These are phyloP conservation scores for Phylloboletellus chloephorus DNA, from an alignment of 1,284 basidiomycete genomes.

Conservation along the genomic window DNA sequence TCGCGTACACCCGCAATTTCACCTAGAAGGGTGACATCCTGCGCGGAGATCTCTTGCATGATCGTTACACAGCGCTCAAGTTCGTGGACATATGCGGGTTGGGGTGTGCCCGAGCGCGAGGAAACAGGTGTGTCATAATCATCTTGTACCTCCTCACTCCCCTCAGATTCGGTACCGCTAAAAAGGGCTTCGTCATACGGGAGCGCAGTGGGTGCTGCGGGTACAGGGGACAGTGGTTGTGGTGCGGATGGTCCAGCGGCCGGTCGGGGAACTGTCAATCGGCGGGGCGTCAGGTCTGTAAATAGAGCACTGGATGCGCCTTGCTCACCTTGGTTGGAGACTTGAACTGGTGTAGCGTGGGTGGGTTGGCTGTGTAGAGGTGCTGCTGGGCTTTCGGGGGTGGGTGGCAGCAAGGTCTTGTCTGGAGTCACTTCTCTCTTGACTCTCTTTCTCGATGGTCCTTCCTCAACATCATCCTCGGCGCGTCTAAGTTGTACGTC, in stretches of 20 bases:
- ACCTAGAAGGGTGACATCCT: constrained; percentile 16
- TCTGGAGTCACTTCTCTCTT: constrained; percentile 4
- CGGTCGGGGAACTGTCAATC: constrained; percentile 1
- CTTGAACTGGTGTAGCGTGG: neutral
- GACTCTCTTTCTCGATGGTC: constrained; percentile 14
- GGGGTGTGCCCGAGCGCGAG: constrained; percentile 22
- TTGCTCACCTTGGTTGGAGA: constrained; percentile 8
- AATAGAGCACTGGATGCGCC: neutral
- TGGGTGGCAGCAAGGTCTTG: neutral
- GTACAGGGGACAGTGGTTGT: neutral
- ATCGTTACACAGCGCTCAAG: constrained; percentile 23
- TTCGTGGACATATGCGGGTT: constrained; percentile 14
- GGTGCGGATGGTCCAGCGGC: constrained; percentile 6
- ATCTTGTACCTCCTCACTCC: constrained; percentile 21
- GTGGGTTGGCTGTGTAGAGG: neutral
- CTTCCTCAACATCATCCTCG: constrained; percentile 11
- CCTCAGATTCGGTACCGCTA: constrained; percentile 23
- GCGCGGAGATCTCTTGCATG: constrained; percentile 23
- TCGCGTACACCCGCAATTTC: constrained; percentile 13
- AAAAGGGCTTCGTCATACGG: constrained; percentile 17
- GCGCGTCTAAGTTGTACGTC: constrained; percentile 7
- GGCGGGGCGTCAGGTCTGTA: neutral
- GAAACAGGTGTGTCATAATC: constrained; percentile 25
- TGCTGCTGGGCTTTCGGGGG: neutral
- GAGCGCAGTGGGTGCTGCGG: neutral